These are phyloP conservation scores for Dendrobium catenatum DNA, from an alignment of 106 monocot genomes.

Conservation along the genomic window DNA sequence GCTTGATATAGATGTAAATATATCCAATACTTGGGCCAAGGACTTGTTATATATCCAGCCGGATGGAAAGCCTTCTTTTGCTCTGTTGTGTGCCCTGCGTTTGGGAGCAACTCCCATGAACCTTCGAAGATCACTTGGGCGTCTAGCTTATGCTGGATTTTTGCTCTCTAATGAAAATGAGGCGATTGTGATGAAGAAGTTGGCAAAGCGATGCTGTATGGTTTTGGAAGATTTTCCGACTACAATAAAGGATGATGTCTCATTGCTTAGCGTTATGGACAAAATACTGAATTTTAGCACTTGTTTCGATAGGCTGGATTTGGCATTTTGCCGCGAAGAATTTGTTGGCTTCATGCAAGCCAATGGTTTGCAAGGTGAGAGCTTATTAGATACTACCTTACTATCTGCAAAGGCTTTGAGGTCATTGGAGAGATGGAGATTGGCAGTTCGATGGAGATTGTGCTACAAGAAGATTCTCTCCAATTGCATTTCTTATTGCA, in stretches of 20 bases:
- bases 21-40: slow-evolving; percentile 44
- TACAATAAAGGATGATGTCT: slow-evolving; percentile 34
- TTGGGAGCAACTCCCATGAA: slow-evolving; percentile 59
- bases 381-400: not conserved
- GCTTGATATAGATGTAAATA: slow-evolving; percentile 28
- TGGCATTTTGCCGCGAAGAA: slow-evolving; percentile 17
- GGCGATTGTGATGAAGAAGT: slow-evolving; percentile 51
- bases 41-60: slow-evolving; percentile 78
- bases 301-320: not conserved
- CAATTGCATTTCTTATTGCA: slow-evolving; percentile 65
- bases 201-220: slow-evolving; percentile 39
- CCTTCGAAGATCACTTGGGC: slow-evolving; percentile 33
- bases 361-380: slow-evolving; percentile 17
- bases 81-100: slow-evolving; percentile 59
- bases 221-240: slow-evolving; percentile 33
- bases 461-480: slow-evolving; percentile 45
- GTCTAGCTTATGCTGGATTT: slow-evolving; percentile 44
- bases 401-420: slow-evolving; percentile 29
- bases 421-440: slow-evolving; percentile 64
- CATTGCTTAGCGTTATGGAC: slow-evolving; percentile 22
- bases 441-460: slow-evolving; percentile 74
- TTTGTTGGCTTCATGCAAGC: slow-evolving; percentile 26
- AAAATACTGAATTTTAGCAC: slow-evolving; percentile 22
- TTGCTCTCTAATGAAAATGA: slow-evolving; percentile 68
- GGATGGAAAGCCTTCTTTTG: slow-evolving; percentile 81